Base-by-base conservation (phyloP, 768 basidiomycete genomes). In the Amylocystis lapponica region DNA sequence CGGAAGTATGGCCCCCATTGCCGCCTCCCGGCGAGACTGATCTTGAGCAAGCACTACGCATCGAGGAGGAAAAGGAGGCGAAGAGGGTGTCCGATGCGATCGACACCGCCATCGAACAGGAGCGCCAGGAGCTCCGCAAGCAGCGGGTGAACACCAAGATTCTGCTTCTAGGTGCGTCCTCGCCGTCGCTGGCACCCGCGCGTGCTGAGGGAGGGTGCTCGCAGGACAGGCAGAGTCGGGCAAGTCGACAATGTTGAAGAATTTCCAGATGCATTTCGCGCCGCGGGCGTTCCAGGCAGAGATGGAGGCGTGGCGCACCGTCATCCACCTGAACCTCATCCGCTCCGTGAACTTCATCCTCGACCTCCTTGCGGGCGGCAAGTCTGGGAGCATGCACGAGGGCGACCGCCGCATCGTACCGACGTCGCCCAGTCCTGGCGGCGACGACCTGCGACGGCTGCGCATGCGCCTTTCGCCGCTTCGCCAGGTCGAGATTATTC, bases 241-340 rank as follows among this genome's bases (percentile, higher is more conserved):
- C 23, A 83, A 83, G 56, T 80, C 79, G 0, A 82, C 81, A 0
- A 68, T 80, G 22, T 60, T 83, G 33, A 82, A 82, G 64, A 80
- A 80, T 55, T 79, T 82, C 49, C 78, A 82, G 52, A 66, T 82
- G 23, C 67, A 73, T 34, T 80, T 78, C 47, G 70, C 78, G 7
- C 81, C 81, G 0, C 71, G 71, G 46, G 71, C 78, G 2, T 80
- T 83, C 50, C 62, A 70, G 31, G 68, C 71, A 2, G 79, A 83
- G 66, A 64, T 70, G 5, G 71, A 70, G 35, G 64, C 74, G 31
- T 84, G 82, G 82, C 70, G 78, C 30, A 74, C 79, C 3, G 74
- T 83, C 47, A 79, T 84, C 43, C 74, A 81, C 56, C 74, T 83
- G 54, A 83, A 84, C 58, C 75, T 84, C 49, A 72, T 82, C 49